These are phyloP conservation scores for Orbilia oligospora DNA, from an alignment of 2,329 filamentous ascomycete species.

Conservation along the genomic window DNA sequence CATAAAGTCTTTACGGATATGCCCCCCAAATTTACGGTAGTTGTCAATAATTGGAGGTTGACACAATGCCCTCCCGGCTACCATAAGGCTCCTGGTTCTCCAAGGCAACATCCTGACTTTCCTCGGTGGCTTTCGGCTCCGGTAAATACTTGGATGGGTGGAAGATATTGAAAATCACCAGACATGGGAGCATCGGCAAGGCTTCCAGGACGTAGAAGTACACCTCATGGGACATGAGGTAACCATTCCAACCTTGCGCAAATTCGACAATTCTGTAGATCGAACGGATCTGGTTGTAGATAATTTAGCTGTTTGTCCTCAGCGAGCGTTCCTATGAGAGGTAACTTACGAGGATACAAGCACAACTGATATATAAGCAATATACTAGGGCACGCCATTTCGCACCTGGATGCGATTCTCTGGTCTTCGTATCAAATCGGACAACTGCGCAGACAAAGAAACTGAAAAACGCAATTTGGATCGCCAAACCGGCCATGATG, in stretches of 20 bases:
- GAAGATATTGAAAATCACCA: slow-evolving; percentile 70
- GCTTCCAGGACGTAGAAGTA: slow-evolving; percentile 72
- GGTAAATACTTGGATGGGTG: slow-evolving; percentile 69
- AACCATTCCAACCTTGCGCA: slow-evolving; percentile 70
- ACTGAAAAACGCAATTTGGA: slow-evolving; percentile 62
- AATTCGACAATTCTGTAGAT: slow-evolving; percentile 73
- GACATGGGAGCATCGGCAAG: slow-evolving; percentile 70
- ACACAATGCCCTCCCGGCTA: slow-evolving; percentile 9
- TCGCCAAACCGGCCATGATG: slow-evolving; percentile 59
- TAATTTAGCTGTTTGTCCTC: neutral
- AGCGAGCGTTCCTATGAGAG: neutral
- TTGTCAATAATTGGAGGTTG: slow-evolving; percentile 24
- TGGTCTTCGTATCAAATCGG: slow-evolving; percentile 62
- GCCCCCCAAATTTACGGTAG: neutral
- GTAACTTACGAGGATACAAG: slow-evolving; percentile 59
- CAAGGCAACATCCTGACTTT: slow-evolving; percentile 29
- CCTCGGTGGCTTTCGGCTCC: slow-evolving; percentile 31
- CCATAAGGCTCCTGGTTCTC: slow-evolving; percentile 25
- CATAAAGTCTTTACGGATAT: too few species aligned
- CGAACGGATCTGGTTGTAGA: slow-evolving; percentile 68
- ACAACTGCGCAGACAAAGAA: slow-evolving; percentile 61
- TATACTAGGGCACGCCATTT: slow-evolving; percentile 61
- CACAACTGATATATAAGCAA: slow-evolving; percentile 60
- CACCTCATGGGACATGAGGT: slow-evolving; percentile 71
- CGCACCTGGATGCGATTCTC: slow-evolving; percentile 11